Base-by-base conservation (phyloP, 768 basidiomycete species). In the Clitopilus hobsonii region DNA sequence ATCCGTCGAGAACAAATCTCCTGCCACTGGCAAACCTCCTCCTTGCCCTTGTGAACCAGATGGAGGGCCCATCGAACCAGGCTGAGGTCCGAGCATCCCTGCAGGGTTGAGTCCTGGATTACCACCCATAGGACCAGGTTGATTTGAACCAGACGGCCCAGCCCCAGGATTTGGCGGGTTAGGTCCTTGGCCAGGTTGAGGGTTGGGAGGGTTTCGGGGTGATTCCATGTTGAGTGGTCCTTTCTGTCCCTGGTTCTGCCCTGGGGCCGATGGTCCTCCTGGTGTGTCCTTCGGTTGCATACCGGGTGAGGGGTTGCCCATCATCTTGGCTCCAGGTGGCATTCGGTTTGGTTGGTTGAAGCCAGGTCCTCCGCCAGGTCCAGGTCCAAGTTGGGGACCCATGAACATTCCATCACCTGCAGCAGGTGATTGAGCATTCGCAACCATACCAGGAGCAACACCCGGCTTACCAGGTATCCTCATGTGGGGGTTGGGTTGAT, bases 251-350 rank as follows among this genome's bases (percentile, higher is more conserved):
- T 52, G 51, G 26, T 69, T 71, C 38, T 58, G 67, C 38, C 68
- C 67, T 25, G 72, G 67, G 52, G 70, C 69, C 55, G 53, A 54
- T 67, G 69, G 52, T 68, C 66, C 56, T 68, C 56, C 57, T n/a
- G 55, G 57, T 6, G 59, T 59, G 56, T 70, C 70, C 53, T 70
- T 67, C 8, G 60, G 56, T n/a, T 63, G 64, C 60, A 71, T 72
- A 1, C 73, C 75, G 36, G 83, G 80, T 5, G 82, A 82, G 4
- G 81, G 78, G 10, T 79, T 82, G 0, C 81, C 81, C 66, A 75
- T 71, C 78, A 80, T 82, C 49, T 67, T 65, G 48, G 32, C 13
- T 4, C 64, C 69, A 59, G 64, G 72, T 23, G 57, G 70, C 54
- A 68, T 68, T 56, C 69, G 68, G 63, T 20, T 70, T 6, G 49